Conservation (phyloP, 2,329 filamentous ascomycete genomes). For the Magnaporthiopsis rhizophila region DNA sequence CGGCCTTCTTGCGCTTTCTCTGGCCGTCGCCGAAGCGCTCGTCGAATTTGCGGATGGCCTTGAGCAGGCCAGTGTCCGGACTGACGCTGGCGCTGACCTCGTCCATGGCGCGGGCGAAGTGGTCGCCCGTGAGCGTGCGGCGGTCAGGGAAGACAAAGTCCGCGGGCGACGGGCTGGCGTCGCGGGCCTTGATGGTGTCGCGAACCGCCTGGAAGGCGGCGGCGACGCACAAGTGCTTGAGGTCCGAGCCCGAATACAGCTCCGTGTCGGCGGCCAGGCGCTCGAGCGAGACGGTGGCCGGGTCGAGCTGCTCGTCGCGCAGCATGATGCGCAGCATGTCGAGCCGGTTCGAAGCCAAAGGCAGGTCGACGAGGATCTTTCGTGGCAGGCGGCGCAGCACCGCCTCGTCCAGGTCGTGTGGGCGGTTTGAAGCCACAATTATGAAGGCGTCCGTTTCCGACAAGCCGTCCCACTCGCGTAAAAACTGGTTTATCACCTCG, state of each 20-base stretch:
- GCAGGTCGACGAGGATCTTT: conserved; percentile 65
- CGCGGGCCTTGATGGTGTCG: conserved; percentile 50
- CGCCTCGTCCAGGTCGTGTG: conserved; percentile 88
- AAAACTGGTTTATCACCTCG: conserved; percentile 92
- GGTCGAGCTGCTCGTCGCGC: conserved; percentile 55
- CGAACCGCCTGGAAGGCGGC: conserved; percentile 72
- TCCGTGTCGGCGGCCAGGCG: conserved; percentile 59
- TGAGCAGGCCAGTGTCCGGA: conserved; percentile 84
- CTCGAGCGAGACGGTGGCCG: conserved; percentile 48
- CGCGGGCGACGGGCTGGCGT: conserved; percentile 25
- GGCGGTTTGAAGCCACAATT: conserved; percentile 95
- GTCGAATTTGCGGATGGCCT: conserved; percentile 88
- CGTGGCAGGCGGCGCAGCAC: conserved; percentile 70
- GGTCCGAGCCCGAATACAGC: conserved; percentile 73
- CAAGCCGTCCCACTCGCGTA: conserved; percentile 95
- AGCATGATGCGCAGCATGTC: conserved; percentile 63
- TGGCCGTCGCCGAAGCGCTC: conserved; percentile 85
- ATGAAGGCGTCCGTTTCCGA: conserved; percentile 71
- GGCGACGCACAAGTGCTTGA: conserved; percentile 75
- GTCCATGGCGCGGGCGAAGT: conserved; percentile 79
- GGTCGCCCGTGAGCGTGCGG: conserved; percentile 55
- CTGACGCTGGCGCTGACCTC: conserved; percentile 90
- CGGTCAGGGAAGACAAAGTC: conserved; percentile 58
- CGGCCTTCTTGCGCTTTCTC: conserved; percentile 54
- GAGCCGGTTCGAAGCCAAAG: conserved; percentile 50